These are phyloP conservation scores for Fusarium sp. DNA, from an alignment of 2,329 filamentous ascomycete genomes.

Conservation along the genomic window DNA sequence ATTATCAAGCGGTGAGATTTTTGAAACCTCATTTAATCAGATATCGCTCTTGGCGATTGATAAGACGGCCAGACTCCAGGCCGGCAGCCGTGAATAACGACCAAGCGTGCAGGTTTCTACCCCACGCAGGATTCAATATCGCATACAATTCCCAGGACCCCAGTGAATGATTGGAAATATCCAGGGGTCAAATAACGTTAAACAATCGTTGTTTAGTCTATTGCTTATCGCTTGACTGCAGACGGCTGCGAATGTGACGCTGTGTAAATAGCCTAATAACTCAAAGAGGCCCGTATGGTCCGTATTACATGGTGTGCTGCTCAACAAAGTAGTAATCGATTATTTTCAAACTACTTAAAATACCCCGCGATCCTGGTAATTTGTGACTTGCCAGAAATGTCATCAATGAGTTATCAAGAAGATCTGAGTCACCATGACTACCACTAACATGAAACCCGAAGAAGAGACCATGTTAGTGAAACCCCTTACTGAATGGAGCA, in stretches of 20 bases:
- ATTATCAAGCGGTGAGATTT: background rate
- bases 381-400: too few relatives aligned
- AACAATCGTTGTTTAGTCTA: background rate
- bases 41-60: background rate
- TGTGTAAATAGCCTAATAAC: constrained; percentile 1
- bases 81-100: too few relatives aligned
- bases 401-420: accelerated
- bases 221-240: background rate
- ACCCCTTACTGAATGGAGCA: accelerated
- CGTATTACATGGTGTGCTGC: constrained; percentile 12
- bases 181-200: accelerated
- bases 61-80: background rate
- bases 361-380: accelerated
- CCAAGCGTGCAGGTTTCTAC: too few relatives aligned
- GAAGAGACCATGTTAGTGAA: background rate
- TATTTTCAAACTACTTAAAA: background rate
- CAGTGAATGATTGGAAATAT: background rate
- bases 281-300: background rate
- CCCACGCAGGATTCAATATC: background rate
- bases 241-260: background rate
- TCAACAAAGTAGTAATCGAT: background rate
- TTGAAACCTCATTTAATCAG: background rate
- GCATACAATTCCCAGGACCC: background rate
- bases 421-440: background rate
- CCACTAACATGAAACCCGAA: too few relatives aligned